These are phyloP conservation scores for Quercus tomentella DNA, from an alignment of 331 rosid genomes.

Conservation along the genomic window DNA sequence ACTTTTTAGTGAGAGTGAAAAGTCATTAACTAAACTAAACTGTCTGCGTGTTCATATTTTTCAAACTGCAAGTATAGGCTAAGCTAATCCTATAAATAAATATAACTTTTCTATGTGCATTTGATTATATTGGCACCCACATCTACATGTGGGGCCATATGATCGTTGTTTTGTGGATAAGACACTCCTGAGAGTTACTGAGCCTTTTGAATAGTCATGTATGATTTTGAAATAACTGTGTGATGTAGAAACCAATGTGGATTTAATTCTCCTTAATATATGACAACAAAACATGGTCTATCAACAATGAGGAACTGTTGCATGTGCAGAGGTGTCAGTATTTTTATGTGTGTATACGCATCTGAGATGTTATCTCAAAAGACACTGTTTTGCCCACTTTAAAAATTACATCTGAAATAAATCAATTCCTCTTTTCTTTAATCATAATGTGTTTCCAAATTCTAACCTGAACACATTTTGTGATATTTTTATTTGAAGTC, in stretches of 20 bases:
- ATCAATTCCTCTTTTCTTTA: not conserved
- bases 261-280: not conserved
- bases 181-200: not conserved
- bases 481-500: slow-evolving; percentile 18
- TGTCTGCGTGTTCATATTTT: not conserved
- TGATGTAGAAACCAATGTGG: not conserved
- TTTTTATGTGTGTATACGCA: not conserved
- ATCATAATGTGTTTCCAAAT: not conserved
- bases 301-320: not conserved
- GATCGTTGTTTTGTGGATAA: not conserved
- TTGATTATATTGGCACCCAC: not conserved
- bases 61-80: not conserved
- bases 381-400: not conserved
- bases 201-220: not conserved
- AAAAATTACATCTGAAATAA: not conserved
- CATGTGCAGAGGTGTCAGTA: not conserved
- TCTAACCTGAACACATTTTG: not conserved
- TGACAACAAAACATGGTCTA: not conserved
- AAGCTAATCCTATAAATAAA: not conserved
- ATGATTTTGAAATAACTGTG: not conserved
- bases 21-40: not conserved
- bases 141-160: not conserved
- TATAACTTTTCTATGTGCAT: not conserved
- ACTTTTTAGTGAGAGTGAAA: not conserved
- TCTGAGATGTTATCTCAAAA: not conserved